Evolutionary conservation across 345 rosid species (phyloP).

Genomic region (Arabidopsis arenosa): DNA sequence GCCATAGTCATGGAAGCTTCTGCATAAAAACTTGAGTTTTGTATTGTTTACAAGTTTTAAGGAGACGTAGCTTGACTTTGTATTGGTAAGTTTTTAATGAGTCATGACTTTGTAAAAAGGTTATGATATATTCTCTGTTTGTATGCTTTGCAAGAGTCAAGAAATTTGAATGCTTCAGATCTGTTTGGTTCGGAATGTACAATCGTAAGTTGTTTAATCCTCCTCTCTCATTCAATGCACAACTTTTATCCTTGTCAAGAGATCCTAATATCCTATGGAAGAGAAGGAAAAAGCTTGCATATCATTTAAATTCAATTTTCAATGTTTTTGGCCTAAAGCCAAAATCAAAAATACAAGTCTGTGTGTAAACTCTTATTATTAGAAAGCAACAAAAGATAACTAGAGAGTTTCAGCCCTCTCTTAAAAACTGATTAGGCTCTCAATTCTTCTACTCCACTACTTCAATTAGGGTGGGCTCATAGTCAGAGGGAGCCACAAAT

Average conservation of each 20-base stretch:
- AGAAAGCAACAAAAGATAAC: conserved; percentile 23
- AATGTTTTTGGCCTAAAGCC: conserved; percentile 8
- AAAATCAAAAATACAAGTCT: neutral
- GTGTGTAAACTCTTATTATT: conserved; percentile 22
- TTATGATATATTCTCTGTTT: conserved; percentile 28
- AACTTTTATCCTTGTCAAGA: neutral
- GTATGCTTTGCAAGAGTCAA: conserved; percentile 21
- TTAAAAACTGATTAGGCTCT: conserved; percentile 26
- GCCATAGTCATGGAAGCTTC: conserved; percentile 43
- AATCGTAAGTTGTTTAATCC: neutral
- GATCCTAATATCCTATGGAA: neutral
- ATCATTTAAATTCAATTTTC: neutral
- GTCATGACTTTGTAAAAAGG: conserved; percentile 41
- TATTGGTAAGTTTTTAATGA: conserved; percentile 21
- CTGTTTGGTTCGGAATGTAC: neutral
- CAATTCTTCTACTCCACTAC: conserved; percentile 54
- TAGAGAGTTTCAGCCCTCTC: conserved; percentile 30
- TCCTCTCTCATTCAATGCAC: neutral
- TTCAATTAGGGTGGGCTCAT: conserved; percentile 86
- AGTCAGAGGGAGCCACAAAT: conserved; percentile 78
- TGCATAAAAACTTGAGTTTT: conserved; percentile 37
- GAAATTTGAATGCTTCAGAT: conserved; percentile 30
- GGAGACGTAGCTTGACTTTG: conserved; percentile 33
- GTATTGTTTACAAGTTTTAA: conserved; percentile 36
- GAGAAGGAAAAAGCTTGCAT: neutral